phyloP scores from a whole-genome alignment of 2,329 filamentous ascomycete genomes.

The Ophiostoma quercus region DNA sequence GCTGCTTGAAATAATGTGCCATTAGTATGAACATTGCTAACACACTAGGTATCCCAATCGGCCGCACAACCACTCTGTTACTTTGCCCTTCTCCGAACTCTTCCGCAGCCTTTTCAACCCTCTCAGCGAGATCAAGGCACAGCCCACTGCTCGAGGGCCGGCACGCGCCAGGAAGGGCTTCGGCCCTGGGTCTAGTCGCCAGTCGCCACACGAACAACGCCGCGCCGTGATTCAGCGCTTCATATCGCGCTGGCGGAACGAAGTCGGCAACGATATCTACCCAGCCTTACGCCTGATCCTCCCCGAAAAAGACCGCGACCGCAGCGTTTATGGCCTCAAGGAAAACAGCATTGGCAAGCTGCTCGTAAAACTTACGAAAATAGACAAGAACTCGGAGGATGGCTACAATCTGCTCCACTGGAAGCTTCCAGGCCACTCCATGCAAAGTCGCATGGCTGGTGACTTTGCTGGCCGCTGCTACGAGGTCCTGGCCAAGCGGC shows the following conservation, averaged over 20 bases:
- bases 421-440: constrained; percentile 74
- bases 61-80: constrained; percentile 73
- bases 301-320: constrained; percentile 86
- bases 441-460: constrained; percentile 63
- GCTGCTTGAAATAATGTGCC: background rate
- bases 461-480: constrained; percentile 89
- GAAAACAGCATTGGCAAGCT: constrained; percentile 86
- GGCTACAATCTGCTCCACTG: constrained; percentile 80
- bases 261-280: constrained; percentile 89
- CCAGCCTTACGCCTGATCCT: constrained; percentile 87
- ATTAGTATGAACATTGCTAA: background rate
- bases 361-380: constrained; percentile 87
- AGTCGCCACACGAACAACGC: constrained; percentile 70
- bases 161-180: background rate
- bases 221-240: constrained; percentile 79
- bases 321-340: constrained; percentile 89
- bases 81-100: constrained; percentile 75
- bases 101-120: constrained; percentile 78
- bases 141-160: constrained; percentile 49
- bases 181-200: constrained; percentile 41
- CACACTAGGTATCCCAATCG: constrained; percentile 68
- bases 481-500: constrained; percentile 78
- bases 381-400: constrained; percentile 85
- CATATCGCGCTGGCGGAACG: constrained; percentile 76
- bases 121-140: constrained; percentile 69